A percentile compares a stretch with the other conserved stretches of the same genome.
Conservation (phyloP, 2,329 filamentous ascomycete species). For the Aspergillus brasiliensis region DNA sequence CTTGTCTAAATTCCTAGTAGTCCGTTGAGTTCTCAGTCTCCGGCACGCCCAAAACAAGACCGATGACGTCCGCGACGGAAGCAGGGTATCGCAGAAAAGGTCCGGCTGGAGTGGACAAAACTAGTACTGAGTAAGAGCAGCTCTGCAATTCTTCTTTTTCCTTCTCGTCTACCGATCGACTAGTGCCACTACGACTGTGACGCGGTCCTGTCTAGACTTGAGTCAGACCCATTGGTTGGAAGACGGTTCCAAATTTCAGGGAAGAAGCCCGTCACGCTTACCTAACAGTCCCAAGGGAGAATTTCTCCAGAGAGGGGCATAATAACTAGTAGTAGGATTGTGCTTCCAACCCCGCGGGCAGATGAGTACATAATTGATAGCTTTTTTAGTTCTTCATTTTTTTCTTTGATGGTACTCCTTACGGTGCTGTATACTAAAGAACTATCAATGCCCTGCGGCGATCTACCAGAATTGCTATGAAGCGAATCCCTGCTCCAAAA, state of each 20-base stretch:
- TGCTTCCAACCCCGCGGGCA: too few species aligned
- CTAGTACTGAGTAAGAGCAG: not conserved
- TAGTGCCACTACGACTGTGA: slow-evolving; percentile 5
- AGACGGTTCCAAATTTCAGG: slow-evolving; percentile 20
- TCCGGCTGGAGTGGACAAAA: not conserved
- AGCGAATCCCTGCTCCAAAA: not conserved
- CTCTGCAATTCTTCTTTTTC: not conserved
- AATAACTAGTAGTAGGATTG: not conserved
- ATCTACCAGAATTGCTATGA: not conserved
- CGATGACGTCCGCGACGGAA: slow-evolving; percentile 36
- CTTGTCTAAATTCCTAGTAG: slow-evolving; percentile 11
- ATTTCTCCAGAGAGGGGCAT: not conserved
- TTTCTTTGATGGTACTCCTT: not conserved
- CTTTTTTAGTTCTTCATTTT: too few species aligned
- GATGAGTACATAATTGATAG: too few species aligned
- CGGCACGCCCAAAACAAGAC: slow-evolving; percentile 28
- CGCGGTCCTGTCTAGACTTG: slow-evolving; percentile 15
- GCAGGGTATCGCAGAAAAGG: slow-evolving; percentile 23
- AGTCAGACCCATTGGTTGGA: slow-evolving; percentile 21
- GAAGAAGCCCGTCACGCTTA: slow-evolving; percentile 14
- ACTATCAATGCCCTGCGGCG: too few species aligned
- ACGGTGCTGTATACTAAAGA: too few species aligned
- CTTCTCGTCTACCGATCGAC: not conserved
- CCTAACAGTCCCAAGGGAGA: slow-evolving; percentile 6
- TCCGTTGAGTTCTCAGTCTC: slow-evolving; percentile 19